phyloP scores from a whole-genome alignment of 129 eudicot species.

The carrot (Daucus carota) region DNA sequence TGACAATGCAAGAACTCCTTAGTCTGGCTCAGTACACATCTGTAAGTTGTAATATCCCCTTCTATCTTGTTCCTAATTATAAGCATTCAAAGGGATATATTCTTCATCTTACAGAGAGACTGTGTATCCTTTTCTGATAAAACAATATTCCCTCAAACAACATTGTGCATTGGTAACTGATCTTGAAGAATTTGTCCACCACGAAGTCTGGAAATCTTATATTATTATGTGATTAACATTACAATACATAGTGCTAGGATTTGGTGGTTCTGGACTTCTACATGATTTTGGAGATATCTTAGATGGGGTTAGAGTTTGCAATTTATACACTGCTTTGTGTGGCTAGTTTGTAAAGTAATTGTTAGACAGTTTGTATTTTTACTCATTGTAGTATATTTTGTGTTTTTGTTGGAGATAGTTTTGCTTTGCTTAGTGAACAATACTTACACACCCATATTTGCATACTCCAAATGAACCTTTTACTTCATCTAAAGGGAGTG shows the following conservation, averaged over 20 bases:
- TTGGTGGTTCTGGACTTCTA: background rate
- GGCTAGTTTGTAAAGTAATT: background rate
- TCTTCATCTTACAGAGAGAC: background rate
- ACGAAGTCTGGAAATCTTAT: background rate
- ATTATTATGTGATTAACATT: background rate
- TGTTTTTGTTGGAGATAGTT: background rate
- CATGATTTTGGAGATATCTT: background rate
- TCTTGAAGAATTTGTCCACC: background rate
- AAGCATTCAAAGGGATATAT: background rate
- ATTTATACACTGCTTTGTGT: background rate
- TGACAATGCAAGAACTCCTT: constrained; percentile 65
- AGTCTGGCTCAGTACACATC: constrained; percentile 83
- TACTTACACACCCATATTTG: background rate
- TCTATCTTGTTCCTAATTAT: background rate
- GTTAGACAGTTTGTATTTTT: background rate
- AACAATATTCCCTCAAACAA: background rate
- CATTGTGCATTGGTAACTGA: background rate
- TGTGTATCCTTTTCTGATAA: background rate
- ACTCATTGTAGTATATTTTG: background rate
- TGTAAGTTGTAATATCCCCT: constrained; percentile 38
- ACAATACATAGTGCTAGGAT: background rate
- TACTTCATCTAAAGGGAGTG: background rate
- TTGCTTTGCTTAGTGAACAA: background rate
- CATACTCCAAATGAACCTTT: background rate
- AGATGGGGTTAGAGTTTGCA: background rate